Conservation (phyloP, 306 rosid genomes). For the Aeschynomene evenia region DNA sequence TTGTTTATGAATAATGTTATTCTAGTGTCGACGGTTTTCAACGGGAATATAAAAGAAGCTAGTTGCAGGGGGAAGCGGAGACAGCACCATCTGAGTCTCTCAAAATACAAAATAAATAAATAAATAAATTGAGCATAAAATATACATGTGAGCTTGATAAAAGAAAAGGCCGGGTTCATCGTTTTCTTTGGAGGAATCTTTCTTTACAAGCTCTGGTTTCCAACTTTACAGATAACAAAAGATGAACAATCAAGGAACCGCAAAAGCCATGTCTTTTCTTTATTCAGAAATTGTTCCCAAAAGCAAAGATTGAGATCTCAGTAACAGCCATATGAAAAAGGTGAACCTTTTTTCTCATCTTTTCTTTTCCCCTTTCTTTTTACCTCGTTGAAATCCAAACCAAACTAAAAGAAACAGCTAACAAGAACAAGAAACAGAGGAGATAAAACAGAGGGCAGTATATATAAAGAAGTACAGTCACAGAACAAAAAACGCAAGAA, state of each 20-base stretch:
- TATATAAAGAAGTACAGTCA: not conserved
- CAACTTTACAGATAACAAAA: conserved; percentile 50
- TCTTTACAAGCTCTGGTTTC: conserved; percentile 31
- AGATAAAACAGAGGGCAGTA: conserved; percentile 8
- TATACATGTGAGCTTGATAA: conserved; percentile 21
- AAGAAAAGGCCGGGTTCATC: conserved; percentile 47
- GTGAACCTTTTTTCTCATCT: conserved; percentile 21
- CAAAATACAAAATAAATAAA: not conserved
- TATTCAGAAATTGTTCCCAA: not conserved
- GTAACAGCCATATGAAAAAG: conserved; percentile 29
- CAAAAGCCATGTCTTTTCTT: conserved; percentile 23
- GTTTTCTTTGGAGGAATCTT: conserved; percentile 37
- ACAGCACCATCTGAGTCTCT: conserved; percentile 41
- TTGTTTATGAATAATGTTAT: conserved; percentile 20
- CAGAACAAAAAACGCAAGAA: conserved; percentile 9
- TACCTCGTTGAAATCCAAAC: not conserved
- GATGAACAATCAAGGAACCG: conserved; percentile 28
- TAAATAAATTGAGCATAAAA: not conserved
- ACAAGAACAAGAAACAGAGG: not conserved
- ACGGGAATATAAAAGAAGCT: conserved; percentile 62
- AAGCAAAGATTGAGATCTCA: conserved; percentile 33
- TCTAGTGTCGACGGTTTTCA: conserved; percentile 44
- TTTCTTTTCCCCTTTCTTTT: not conserved
- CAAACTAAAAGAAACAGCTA: not conserved
- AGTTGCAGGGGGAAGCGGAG: conserved; percentile 65